Evolutionary conservation across 306 rosid genomes (phyloP).

Genomic region (Elaeagnus macrophylla): DNA sequence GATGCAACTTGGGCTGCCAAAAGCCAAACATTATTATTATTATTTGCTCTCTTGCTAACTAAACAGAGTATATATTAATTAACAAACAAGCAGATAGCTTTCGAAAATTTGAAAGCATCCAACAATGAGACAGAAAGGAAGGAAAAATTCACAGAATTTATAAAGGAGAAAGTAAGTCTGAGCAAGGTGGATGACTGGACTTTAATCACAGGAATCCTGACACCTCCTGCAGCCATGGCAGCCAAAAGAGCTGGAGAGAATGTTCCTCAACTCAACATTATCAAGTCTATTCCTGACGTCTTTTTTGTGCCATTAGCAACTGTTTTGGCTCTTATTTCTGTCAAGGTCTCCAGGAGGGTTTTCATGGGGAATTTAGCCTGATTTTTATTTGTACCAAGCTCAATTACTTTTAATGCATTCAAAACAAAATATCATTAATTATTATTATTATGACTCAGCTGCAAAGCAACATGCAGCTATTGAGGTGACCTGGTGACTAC

Average conservation of each 20-base stretch:
- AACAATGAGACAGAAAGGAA: background rate
- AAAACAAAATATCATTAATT: too few species aligned
- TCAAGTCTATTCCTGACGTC: slow-evolving; percentile 49
- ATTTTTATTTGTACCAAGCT: too few species aligned
- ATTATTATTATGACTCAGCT: too few species aligned
- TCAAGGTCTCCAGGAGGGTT: slow-evolving; percentile 36
- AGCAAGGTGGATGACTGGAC: slow-evolving; percentile 32
- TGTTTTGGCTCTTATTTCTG: slow-evolving; percentile 33
- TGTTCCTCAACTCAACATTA: slow-evolving; percentile 33
- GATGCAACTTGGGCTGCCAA: slow-evolving; percentile 1
- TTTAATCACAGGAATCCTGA: slow-evolving; percentile 46
- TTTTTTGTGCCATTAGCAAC: slow-evolving; percentile 49
- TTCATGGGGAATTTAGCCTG: slow-evolving; percentile 8
- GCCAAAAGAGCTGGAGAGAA: slow-evolving; percentile 38
- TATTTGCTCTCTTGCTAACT: slow-evolving; percentile 1
- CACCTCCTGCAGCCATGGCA: slow-evolving; percentile 54
- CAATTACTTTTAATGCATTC: too few species aligned
- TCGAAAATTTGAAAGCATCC: background rate
- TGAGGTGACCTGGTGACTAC: too few species aligned
- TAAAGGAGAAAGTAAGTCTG: slow-evolving; percentile 19
- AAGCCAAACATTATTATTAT: background rate
- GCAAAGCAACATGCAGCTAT: too few species aligned
- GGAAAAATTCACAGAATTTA: slow-evolving; percentile 8
- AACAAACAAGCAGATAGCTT: slow-evolving; percentile 21
- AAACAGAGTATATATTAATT: background rate